Conservation (phyloP, 139 green algal species). For the Chlamydomonas sphaeroides region DNA sequence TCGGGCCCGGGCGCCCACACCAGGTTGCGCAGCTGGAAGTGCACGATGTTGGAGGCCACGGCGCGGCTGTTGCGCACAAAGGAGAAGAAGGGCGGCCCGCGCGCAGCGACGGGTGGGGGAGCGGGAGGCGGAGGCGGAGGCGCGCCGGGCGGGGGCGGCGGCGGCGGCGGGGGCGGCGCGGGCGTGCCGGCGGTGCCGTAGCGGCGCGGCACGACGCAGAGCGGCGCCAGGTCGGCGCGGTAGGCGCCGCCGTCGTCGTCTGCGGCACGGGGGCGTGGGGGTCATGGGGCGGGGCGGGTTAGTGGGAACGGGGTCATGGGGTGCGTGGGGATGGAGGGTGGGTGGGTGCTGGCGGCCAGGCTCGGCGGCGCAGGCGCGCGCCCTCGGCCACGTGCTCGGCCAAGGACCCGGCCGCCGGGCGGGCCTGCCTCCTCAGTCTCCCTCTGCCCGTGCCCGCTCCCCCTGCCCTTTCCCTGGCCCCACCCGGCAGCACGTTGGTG, state of each 20-base stretch:
- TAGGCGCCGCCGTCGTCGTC: slow-evolving; percentile 35
- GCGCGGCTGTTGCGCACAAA: slow-evolving; percentile 81
- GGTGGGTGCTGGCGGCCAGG: too few species aligned
- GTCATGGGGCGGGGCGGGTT: too few species aligned
- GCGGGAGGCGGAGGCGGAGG: not conserved
- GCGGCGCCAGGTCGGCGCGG: slow-evolving; percentile 26
- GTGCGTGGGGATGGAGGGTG: too few species aligned
- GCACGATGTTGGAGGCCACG: slow-evolving; percentile 80
- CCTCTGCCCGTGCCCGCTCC: too few species aligned
- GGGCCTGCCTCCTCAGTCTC: too few species aligned
- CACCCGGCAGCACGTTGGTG: slow-evolving; percentile 75
- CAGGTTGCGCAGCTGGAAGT: slow-evolving; percentile 95
- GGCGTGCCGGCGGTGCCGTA: not conserved
- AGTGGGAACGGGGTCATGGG: too few species aligned
- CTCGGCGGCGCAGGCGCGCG: too few species aligned
- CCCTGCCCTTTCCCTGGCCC: too few species aligned
- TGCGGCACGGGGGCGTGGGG: not conserved
- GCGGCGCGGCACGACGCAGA: slow-evolving; percentile 24
- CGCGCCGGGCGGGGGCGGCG: not conserved
- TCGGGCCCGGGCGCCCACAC: slow-evolving; percentile 84
- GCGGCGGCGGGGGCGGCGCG: not conserved
- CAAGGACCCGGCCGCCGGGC: too few species aligned
- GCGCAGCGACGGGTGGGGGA: not conserved
- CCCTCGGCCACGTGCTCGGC: too few species aligned
- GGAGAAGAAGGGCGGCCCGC: slow-evolving; percentile 45